Percentiles rank a stretch among this genome's conserved stretches.
Evolutionary conservation across 2,329 filamentous ascomycete genomes (phyloP).

Genomic region (Alternaria hordeiaustralica): DNA sequence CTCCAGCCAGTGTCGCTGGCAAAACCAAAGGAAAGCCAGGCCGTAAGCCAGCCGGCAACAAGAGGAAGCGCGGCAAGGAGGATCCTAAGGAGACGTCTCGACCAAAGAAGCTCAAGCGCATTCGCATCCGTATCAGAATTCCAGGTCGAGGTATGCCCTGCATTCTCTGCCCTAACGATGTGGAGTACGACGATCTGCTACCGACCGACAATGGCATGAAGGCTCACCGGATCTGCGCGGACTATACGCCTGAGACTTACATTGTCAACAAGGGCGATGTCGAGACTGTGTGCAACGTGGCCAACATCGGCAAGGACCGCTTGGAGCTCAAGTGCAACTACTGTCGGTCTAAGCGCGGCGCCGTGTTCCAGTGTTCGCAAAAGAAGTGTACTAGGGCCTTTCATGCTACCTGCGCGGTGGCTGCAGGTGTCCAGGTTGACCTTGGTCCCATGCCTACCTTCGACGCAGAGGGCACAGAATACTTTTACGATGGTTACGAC

Average conservation of each 20-base stretch:
- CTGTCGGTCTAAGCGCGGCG: slow-evolving; percentile 92
- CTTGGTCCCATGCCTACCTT: slow-evolving; percentile 84
- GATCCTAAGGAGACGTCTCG: slow-evolving; percentile 54
- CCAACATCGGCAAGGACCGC: slow-evolving; percentile 83
- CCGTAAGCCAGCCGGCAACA: slow-evolving; percentile 72
- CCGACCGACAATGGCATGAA: slow-evolving; percentile 86
- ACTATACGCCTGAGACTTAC: slow-evolving; percentile 91
- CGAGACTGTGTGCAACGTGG: slow-evolving; percentile 78
- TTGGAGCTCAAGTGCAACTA: slow-evolving; percentile 93
- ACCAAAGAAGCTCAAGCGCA: slow-evolving; percentile 74
- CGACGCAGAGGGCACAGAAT: slow-evolving; percentile 88
- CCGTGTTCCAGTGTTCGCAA: slow-evolving; percentile 94
- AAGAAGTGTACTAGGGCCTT: slow-evolving; percentile 94
- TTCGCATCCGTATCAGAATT: slow-evolving; percentile 74
- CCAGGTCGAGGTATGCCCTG: slow-evolving; percentile 81
- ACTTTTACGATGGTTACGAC: slow-evolving; percentile 89
- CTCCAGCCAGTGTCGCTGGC: slow-evolving; percentile 74
- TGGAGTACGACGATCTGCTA: slow-evolving; percentile 80
- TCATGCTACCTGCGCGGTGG: slow-evolving; percentile 91
- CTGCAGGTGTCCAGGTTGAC: slow-evolving; percentile 91
- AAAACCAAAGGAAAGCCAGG: slow-evolving; percentile 73
- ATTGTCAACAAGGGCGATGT: slow-evolving; percentile 70
- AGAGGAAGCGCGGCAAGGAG: slow-evolving; percentile 55
- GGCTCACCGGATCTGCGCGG: slow-evolving; percentile 86
- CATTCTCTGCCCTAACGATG: slow-evolving; percentile 89